phyloP scores from a whole-genome alignment of 768 basidiomycete genomes.

The Butyriboletus loyo region DNA sequence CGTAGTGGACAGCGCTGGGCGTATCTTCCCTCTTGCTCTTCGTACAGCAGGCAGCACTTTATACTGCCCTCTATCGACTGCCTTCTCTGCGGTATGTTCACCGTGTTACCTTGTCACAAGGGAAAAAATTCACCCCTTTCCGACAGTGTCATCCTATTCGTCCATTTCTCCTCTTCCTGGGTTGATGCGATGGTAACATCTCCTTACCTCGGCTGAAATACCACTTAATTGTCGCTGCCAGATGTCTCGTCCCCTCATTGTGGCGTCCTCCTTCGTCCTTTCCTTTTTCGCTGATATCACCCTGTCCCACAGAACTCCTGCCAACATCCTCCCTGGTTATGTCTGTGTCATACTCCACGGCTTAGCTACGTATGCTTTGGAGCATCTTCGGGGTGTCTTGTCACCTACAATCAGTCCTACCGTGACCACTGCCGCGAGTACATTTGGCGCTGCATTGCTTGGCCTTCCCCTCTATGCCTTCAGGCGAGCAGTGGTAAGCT shows the following conservation, averaged over 20 bases:
- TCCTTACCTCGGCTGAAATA: slow-evolving; percentile 40
- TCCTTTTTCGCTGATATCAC: slow-evolving; percentile 57
- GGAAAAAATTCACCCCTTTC: background rate
- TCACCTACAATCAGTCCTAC: slow-evolving; percentile 56
- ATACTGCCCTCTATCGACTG: slow-evolving; percentile 66
- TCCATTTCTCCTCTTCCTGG: slow-evolving; percentile 71
- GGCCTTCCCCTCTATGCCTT: slow-evolving; percentile 64
- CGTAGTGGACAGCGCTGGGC: slow-evolving; percentile 69
- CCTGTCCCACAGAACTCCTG: slow-evolving; percentile 37
- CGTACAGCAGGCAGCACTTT: slow-evolving; percentile 63
- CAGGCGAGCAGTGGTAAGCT: slow-evolving; percentile 54
- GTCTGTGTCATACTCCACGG: slow-evolving; percentile 60
- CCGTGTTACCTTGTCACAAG: background rate
- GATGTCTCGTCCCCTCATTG: slow-evolving; percentile 48
- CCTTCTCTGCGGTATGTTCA: slow-evolving; percentile 61
- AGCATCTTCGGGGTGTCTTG: slow-evolving; percentile 58
- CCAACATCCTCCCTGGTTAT: slow-evolving; percentile 57
- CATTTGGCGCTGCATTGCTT: slow-evolving; percentile 61
- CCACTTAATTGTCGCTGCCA: slow-evolving; percentile 22
- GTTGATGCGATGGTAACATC: slow-evolving; percentile 49
- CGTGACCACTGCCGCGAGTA: slow-evolving; percentile 53
- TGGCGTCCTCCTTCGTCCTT: slow-evolving; percentile 48
- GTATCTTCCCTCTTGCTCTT: slow-evolving; percentile 66
- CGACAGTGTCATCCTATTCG: slow-evolving; percentile 62
- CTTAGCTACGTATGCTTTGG: slow-evolving; percentile 55